phyloP scores from a whole-genome alignment of 164 flowering plant genomes.

The Warburgia ugandensis region DNA sequence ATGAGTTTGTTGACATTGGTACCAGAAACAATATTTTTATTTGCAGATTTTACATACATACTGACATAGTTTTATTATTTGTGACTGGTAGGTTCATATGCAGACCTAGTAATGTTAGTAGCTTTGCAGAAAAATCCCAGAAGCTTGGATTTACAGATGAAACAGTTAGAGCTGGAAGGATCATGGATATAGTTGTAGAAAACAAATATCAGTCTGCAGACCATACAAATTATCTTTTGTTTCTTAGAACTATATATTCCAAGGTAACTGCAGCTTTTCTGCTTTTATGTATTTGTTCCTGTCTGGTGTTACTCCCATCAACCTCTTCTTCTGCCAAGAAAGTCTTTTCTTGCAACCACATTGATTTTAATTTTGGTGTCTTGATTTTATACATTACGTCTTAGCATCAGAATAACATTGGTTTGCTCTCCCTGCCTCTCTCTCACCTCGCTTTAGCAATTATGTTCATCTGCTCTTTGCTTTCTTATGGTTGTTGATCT shows the following conservation, averaged over 20 bases:
- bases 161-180: constrained; percentile 16
- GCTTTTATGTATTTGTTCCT: neutral
- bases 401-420: neutral
- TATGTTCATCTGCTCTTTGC: neutral
- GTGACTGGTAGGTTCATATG: constrained; percentile 9
- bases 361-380: neutral
- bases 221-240: constrained; percentile 6
- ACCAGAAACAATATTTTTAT: neutral
- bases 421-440: neutral
- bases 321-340: neutral
- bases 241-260: constrained; percentile 10
- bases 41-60: neutral
- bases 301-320: neutral
- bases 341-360: neutral
- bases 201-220: constrained; percentile 8
- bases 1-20: neutral
- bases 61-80: neutral
- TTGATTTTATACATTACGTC: no score
- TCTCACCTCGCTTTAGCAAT: neutral
- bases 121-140: constrained; percentile 12
- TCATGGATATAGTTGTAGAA: constrained; percentile 13
- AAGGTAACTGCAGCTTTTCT: constrained; percentile 11
- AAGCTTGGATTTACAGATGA: constrained; percentile 14
- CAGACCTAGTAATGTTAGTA: constrained; percentile 3
- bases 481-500: no score